Evolutionary conservation across 768 basidiomycete species (phyloP), one percentile per base, ranked within the genome.

Genomic region (Termitomyces sp.): DNA sequence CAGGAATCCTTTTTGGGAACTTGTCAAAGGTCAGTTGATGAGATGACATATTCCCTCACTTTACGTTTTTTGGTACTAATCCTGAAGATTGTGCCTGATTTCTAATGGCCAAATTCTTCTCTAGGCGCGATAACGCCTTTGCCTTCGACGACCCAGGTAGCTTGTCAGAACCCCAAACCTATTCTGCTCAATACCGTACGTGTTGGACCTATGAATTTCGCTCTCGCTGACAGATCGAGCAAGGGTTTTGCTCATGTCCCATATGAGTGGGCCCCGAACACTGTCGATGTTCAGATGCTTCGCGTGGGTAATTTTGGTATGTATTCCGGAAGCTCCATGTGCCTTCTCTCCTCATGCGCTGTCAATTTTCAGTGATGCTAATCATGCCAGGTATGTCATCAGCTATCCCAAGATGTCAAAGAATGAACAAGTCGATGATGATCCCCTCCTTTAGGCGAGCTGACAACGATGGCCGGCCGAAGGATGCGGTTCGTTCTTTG

Each of bases 401-500:
- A 14, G 7, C 38, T 40, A 35, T 54, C 59, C 18, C 55, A 44
- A 60, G 50, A 36, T 63, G 44, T 44, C 18, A 38, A 35, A 32
- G 30, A 35, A 10, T 16, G 33, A 14, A 53, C 53, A 18, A 49
- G 36, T 57, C 12, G 50, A 64, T 61, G 54, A 60, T 50, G 35
- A 48, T 20, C n/a, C 9, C n/a, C 8, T 50, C 43, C n/a, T 26
- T 51, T 60, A 75, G 80, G 88, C 33, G 91, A 93, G 70, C 70
- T 90, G 58, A 92, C 90, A 5, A 93, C 91, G 3, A 92, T 92
- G 91, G 79, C 88, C 41, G 90, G 90, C 14, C 74, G 91, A 60
- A 81, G 91, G 43, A 77, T 92, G 57, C 81, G 89, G 87, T 88
- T 58, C 28, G 53, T 54, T 41, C n/a, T 32, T 41, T 43, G 18